Percentiles rank a stretch among this genome's conserved stretches.
Conservation (phyloP, 148 eudicot genomes). For the Euryodendron excelsum region DNA sequence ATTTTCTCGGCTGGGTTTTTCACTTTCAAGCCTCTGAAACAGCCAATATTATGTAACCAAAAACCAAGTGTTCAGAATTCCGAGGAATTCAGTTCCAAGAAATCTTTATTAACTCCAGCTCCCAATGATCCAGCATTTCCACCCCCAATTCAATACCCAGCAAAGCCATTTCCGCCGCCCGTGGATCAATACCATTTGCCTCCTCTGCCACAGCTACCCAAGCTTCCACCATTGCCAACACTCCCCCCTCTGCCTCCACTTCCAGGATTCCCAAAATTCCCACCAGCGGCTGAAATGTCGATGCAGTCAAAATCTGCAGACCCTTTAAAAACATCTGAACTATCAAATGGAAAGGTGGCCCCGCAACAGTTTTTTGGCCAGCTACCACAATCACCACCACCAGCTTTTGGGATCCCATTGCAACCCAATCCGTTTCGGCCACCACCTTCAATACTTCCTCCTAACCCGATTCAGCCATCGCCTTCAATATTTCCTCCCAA, state of each 20-base stretch:
- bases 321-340: not conserved
- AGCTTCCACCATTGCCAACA: conserved; percentile 45
- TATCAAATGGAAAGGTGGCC: conserved; percentile 9
- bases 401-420: conserved; percentile 26
- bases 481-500: conserved; percentile 22
- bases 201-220: conserved; percentile 43
- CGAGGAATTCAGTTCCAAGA: conserved; percentile 20
- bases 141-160: conserved; percentile 33
- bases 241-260: conserved; percentile 59
- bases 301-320: not conserved
- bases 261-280: conserved; percentile 26
- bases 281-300: conserved; percentile 7
- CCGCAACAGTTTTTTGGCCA: conserved; percentile 17
- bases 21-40: conserved; percentile 76
- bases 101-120: conserved; percentile 14
- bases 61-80: conserved; percentile 35
- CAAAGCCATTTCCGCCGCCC: conserved; percentile 30
- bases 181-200: conserved; percentile 28
- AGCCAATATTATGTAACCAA: conserved; percentile 60
- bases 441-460: conserved; percentile 41
- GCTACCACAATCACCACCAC: conserved; percentile 34
- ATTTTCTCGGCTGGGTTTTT: conserved; percentile 80
- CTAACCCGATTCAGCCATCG: conserved; percentile 46
- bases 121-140: conserved; percentile 17
- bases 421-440: conserved; percentile 48